These are phyloP conservation scores for Ocimum tenuiflorum DNA, from an alignment of 257 asterid species.

Conservation along the genomic window DNA sequence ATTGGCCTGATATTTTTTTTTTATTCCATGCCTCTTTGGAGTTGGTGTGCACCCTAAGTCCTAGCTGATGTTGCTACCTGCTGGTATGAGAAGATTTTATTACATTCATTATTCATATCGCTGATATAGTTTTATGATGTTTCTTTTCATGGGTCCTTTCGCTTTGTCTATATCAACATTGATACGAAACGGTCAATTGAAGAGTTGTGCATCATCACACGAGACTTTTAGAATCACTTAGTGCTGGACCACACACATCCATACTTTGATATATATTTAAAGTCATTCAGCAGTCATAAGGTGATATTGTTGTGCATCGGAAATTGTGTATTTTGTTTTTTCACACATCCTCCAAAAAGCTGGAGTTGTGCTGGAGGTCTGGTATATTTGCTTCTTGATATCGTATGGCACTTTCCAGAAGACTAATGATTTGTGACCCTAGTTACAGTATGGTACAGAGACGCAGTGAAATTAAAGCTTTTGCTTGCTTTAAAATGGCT, in stretches of 20 bases:
- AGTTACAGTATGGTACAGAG: background rate
- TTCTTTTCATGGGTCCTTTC: background rate
- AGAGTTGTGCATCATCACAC: background rate
- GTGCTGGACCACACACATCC: constrained; percentile 8
- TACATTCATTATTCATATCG: too few species aligned
- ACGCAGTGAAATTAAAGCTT: background rate
- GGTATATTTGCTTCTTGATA: background rate
- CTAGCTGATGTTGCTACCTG: background rate
- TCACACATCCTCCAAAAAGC: background rate
- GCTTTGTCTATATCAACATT: background rate
- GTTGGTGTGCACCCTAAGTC: background rate
- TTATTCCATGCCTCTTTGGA: too few species aligned
- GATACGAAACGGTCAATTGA: constrained; percentile 2
- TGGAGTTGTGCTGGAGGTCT: too few species aligned
- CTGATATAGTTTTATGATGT: too few species aligned
- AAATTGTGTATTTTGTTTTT: background rate
- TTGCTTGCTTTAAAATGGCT: constrained; percentile 3
- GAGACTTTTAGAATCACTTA: background rate
- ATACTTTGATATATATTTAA: constrained; percentile 4
- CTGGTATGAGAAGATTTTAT: background rate
- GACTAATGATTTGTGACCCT: background rate
- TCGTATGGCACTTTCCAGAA: background rate
- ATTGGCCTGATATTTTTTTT: background rate
- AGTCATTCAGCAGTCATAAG: background rate
- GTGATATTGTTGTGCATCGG: background rate